A percentile compares a stretch with the other conserved stretches of the same genome.
Conservation (phyloP, 495 filamentous ascomycete species). For the Penicillium macrosclerotiorum region DNA sequence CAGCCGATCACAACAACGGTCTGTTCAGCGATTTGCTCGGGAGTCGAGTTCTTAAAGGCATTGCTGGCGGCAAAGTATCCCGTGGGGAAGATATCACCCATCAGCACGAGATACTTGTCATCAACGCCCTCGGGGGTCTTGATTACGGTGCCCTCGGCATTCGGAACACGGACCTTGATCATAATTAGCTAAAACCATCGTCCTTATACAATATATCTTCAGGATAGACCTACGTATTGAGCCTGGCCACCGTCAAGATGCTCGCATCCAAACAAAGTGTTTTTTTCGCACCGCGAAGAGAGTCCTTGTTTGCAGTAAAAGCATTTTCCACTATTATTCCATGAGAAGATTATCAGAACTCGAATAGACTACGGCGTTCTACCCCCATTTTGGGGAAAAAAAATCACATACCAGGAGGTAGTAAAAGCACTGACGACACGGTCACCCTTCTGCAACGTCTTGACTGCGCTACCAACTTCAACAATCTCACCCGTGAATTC, state of each 20-base stretch:
- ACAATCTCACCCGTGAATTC: constrained; percentile 79
- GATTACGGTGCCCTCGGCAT: constrained; percentile 79
- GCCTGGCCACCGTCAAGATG: constrained; percentile 84
- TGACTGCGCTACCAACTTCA: constrained; percentile 65
- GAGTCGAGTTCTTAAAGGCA: constrained; percentile 66
- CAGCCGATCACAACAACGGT: constrained; percentile 84
- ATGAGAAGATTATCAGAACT: constrained; percentile 5
- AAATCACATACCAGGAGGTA: constrained; percentile 70
- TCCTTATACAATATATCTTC: background rate
- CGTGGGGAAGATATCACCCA: constrained; percentile 56
- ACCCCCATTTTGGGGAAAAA: background rate
- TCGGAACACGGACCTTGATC: constrained; percentile 66
- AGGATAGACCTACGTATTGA: constrained; percentile 58
- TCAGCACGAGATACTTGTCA: constrained; percentile 75
- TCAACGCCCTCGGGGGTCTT: constrained; percentile 73
- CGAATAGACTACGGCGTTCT: background rate
- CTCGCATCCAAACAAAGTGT: constrained; percentile 70
- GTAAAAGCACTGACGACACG: constrained; percentile 82
- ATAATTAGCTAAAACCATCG: background rate
- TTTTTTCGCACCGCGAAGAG: constrained; percentile 80
- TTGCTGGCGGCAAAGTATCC: constrained; percentile 88
- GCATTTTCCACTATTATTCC: constrained; percentile 61
- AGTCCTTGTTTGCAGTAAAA: constrained; percentile 86
- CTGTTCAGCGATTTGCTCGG: constrained; percentile 62
- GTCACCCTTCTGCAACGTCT: constrained; percentile 71